phyloP scores from a whole-genome alignment of 2,329 filamentous ascomycete genomes.

The Chrysoporthe cubensis region DNA sequence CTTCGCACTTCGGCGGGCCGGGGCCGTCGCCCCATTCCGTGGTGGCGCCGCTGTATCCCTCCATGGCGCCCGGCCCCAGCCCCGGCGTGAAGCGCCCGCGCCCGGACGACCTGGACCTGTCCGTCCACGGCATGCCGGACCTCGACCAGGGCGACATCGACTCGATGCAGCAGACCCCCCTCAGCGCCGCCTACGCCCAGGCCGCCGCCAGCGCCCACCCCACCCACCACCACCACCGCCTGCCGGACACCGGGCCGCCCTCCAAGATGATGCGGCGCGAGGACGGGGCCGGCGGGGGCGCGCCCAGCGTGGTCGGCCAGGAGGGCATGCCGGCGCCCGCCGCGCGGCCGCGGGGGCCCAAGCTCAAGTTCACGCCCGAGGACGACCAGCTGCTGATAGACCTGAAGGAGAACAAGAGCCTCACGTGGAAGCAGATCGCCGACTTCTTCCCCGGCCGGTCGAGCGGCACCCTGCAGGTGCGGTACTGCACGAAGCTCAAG shows the following conservation, averaged over 20 bases:
- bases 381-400: slow-evolving; percentile 88
- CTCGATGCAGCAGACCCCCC: slow-evolving; percentile 56
- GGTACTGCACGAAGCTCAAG: slow-evolving; percentile 94
- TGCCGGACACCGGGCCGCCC: slow-evolving; percentile 74
- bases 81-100: slow-evolving; percentile 55
- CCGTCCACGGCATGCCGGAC: slow-evolving; percentile 53
- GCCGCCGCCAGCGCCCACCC: slow-evolving; percentile 52
- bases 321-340: slow-evolving; percentile 86
- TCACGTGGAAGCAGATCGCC: slow-evolving; percentile 97
- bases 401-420: slow-evolving; percentile 89
- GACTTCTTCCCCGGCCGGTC: slow-evolving; percentile 93
- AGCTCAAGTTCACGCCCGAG: slow-evolving; percentile 91
- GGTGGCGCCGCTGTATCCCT: slow-evolving; percentile 56
- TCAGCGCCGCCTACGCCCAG: slow-evolving; percentile 57
- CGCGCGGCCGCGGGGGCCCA: slow-evolving; percentile 79
- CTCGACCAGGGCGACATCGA: slow-evolving; percentile 61
- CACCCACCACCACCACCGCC: slow-evolving; percentile 79
- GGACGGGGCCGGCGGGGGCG: slow-evolving; percentile 57
- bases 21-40: slow-evolving; percentile 50
- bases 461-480: slow-evolving; percentile 87
- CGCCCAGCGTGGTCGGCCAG: slow-evolving; percentile 84
- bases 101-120: slow-evolving; percentile 63
- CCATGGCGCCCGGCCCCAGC: slow-evolving; percentile 42
- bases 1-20: slow-evolving; percentile 55
- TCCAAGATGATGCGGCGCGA: slow-evolving; percentile 69